Evolutionary conservation across 306 rosid genomes (phyloP), one percentile per base, ranked within the genome.

Genomic region (Morella rubra): DNA sequence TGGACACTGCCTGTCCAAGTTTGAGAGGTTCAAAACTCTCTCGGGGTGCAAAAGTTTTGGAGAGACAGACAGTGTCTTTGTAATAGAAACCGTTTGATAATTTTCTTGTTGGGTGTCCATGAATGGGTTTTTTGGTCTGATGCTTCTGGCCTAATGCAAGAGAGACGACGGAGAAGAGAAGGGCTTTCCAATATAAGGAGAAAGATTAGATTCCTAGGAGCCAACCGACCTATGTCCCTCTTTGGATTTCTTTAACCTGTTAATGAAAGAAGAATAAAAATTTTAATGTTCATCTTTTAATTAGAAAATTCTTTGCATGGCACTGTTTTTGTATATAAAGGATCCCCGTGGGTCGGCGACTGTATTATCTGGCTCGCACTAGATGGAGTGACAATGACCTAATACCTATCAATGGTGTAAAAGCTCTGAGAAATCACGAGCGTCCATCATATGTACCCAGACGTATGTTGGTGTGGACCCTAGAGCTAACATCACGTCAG

Each of bases 1-100:
- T 5, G 91, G 95, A 79, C 95, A 90, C 84, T 91, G 97, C 78
- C 95, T 85, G 62, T 91, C 95, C 84, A 91, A 82, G 79, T 88
- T 91, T 41, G 97, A 91, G 71, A 91, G 95, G 70, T 14, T 72
- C 77, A 87, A 58, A 61, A 84, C 76, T 81, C 82, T 79, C 12
- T 80, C 76, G 67, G 90, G 81, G 77, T 80, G 72, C 72, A 73
- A 5, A 70, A 54, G 62, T 77, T 80, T 84, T n/a, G 93, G 93
- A 79, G 49, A 61, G 47, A 90, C 95, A 59, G 81, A 40, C 59
- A 85, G 79, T 20, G 85, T 47, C 80, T 82, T 85, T 73, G 83
- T 83, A 45, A 84, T 54, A 4, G 88, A 83, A 84, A 91, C 86
- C 37, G 49, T 55, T 46, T 76, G 83, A 85, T 71, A 20, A 74